Conservation (phyloP, 176 grass and related monocot genomes). For the Hyparrhenia diplandra region DNA sequence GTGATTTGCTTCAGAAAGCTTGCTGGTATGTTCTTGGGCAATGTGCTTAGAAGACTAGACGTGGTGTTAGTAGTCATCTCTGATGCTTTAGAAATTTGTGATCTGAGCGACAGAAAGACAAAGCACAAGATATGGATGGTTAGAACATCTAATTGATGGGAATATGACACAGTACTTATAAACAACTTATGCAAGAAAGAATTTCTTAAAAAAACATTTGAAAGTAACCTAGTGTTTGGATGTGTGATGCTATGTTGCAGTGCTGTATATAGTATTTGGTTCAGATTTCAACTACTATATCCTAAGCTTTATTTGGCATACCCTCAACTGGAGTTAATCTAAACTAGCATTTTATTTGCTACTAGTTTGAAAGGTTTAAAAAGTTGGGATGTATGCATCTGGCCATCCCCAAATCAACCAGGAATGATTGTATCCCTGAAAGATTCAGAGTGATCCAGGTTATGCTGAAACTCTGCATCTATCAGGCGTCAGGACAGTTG, state of each 20-base stretch:
- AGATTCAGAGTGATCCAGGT: too few relatives aligned
- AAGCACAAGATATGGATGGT: background rate
- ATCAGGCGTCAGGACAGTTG: too few relatives aligned
- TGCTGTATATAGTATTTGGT: background rate
- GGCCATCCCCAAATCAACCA: background rate
- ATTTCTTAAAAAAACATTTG: too few relatives aligned
- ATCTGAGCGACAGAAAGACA: background rate
- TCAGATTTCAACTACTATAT: background rate
- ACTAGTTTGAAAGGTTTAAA: too few relatives aligned
- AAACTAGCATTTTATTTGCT: background rate
- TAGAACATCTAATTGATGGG: background rate
- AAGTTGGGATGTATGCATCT: background rate
- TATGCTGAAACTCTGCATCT: too few relatives aligned
- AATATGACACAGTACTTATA: background rate
- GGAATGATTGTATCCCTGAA: background rate
- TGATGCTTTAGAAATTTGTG: background rate
- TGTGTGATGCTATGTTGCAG: too few relatives aligned
- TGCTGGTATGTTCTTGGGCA: background rate
- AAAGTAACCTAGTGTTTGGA: too few relatives aligned
- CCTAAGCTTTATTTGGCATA: background rate
- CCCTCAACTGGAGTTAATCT: background rate
- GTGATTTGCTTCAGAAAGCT: constrained; percentile 22
- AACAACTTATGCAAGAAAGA: background rate
- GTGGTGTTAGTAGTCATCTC: background rate
- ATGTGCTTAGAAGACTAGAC: background rate